Percentiles rank a stretch among this genome's conserved stretches.
These are phyloP conservation scores for Melanogaster broomeanus DNA, from an alignment of 768 basidiomycete species.

Conservation along the genomic window DNA sequence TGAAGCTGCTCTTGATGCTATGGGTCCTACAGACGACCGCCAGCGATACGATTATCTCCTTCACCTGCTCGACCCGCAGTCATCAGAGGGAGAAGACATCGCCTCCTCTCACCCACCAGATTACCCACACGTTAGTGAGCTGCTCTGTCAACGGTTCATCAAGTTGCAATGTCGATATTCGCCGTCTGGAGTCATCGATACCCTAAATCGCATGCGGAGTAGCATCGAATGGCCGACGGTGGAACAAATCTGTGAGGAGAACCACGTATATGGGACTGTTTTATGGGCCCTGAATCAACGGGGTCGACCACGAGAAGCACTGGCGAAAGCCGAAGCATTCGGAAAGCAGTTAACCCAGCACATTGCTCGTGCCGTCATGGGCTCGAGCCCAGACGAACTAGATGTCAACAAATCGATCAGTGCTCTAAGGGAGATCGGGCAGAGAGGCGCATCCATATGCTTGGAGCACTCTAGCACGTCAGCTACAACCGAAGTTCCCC, in stretches of 20 bases:
- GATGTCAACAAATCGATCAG: slow-evolving; percentile 40
- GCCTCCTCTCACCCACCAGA: slow-evolving; percentile 29
- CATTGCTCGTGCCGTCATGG: slow-evolving; percentile 42
- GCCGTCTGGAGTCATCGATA: slow-evolving; percentile 60
- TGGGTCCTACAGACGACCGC: slow-evolving; percentile 47
- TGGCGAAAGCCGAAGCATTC: slow-evolving; percentile 64
- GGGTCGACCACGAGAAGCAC: slow-evolving; percentile 63
- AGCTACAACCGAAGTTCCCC: slow-evolving; percentile 41
- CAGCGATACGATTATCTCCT: slow-evolving; percentile 78
- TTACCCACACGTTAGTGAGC: slow-evolving; percentile 46
- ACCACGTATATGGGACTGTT: slow-evolving; percentile 70
- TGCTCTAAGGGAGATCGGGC: slow-evolving; percentile 58
- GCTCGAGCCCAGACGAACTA: slow-evolving; percentile 10
- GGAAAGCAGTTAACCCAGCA: slow-evolving; percentile 50
- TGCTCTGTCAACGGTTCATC: slow-evolving; percentile 64
- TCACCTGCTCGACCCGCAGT: slow-evolving; percentile 57
- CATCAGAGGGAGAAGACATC: slow-evolving; percentile 42
- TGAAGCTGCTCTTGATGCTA: slow-evolving; percentile 51
- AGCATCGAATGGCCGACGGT: slow-evolving; percentile 58
- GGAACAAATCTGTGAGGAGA: slow-evolving; percentile 64
- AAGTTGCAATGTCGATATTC: slow-evolving; percentile 73
- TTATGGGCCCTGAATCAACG: slow-evolving; percentile 76
- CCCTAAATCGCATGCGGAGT: slow-evolving; percentile 53
- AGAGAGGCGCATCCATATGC: slow-evolving; percentile 68
- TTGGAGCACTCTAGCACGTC: slow-evolving; percentile 57